Evolutionary conservation across 352 stramenopile species (phyloP).

Genomic region (Pythium aquatile): DNA sequence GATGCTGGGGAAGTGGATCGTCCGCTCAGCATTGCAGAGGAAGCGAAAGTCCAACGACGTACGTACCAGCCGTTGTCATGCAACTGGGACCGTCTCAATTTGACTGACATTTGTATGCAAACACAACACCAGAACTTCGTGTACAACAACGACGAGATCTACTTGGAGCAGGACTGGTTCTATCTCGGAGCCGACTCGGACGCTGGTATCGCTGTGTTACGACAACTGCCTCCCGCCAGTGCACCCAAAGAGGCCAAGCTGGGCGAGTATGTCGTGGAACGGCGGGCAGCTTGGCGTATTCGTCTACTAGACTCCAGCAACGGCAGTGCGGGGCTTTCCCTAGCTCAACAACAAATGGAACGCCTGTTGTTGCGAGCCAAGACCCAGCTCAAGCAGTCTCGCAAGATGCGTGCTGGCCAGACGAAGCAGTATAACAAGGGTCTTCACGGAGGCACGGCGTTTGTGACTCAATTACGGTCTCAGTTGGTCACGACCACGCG

Average conservation of each 20-base stretch:
- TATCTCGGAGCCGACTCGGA: slow-evolving; percentile 73
- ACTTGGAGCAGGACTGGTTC: slow-evolving; percentile 84
- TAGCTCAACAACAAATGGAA: slow-evolving; percentile 84
- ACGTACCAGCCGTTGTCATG: slow-evolving; percentile 10
- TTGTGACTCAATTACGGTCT: slow-evolving; percentile 49
- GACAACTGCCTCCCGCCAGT: slow-evolving; percentile 42
- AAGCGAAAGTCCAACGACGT: slow-evolving; percentile 49
- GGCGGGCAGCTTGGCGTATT: slow-evolving; percentile 63
- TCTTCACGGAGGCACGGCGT: slow-evolving; percentile 46
- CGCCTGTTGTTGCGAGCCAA: slow-evolving; percentile 67
- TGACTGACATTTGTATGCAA: background rate
- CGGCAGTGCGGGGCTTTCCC: slow-evolving; percentile 53
- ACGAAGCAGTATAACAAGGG: slow-evolving; percentile 40
- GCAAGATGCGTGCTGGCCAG: slow-evolving; percentile 65
- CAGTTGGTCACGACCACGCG: slow-evolving; percentile 49
- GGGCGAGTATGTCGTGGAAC: slow-evolving; percentile 70
- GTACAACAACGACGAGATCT: slow-evolving; percentile 83
- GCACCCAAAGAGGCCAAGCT: slow-evolving; percentile 13
- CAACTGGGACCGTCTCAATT: too few relatives aligned
- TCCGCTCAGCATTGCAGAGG: slow-evolving; percentile 56
- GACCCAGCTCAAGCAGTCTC: slow-evolving; percentile 72
- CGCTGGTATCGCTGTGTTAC: slow-evolving; percentile 55
- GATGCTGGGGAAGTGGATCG: slow-evolving; percentile 78
- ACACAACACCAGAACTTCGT: slow-evolving; percentile 54
- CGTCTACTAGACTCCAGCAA: slow-evolving; percentile 71